A percentile compares a stretch with the other conserved stretches of the same genome.
Evolutionary conservation across 441 rosid species (phyloP).

Genomic region (Populus hybrid): DNA sequence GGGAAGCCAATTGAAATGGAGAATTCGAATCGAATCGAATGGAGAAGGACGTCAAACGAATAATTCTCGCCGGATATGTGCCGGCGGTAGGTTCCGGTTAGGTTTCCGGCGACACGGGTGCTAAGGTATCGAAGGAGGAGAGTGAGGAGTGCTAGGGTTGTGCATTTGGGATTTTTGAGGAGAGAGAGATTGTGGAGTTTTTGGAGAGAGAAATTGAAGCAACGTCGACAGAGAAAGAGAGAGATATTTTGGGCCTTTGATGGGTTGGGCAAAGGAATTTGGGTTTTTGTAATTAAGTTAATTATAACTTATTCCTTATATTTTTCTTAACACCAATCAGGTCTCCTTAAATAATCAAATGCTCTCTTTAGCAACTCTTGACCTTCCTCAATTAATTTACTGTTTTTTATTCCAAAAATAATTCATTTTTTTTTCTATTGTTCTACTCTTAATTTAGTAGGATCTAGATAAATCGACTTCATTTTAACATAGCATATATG

Average conservation of each 20-base stretch:
- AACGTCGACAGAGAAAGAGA: not conserved
- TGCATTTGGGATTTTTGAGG: not conserved
- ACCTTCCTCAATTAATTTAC: not conserved
- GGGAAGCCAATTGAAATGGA: not conserved
- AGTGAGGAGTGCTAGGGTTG: slow-evolving; percentile 1
- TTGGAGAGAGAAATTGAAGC: slow-evolving; percentile 3
- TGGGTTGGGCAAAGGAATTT: not conserved
- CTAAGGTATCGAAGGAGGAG: slow-evolving; percentile 26
- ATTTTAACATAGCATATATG: not conserved
- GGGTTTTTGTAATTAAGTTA: not conserved
- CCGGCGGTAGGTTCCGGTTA: slow-evolving; percentile 26
- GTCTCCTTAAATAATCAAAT: not conserved
- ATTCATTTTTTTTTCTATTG: too few relatives aligned
- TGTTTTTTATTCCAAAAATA: not conserved
- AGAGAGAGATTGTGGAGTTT: not conserved
- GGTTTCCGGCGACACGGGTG: slow-evolving; percentile 32
- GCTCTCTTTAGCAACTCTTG: not conserved
- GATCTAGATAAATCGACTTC: not conserved
- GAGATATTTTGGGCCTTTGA: not conserved
- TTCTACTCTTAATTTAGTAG: not conserved
- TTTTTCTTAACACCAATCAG: not conserved
- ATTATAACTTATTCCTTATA: not conserved
- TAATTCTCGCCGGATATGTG: slow-evolving; percentile 27
- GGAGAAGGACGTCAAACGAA: not conserved
- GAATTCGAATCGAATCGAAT: slow-evolving; percentile 3